phyloP scores from a whole-genome alignment of 345 rosid genomes.

The Arabidopsis arenosa region DNA sequence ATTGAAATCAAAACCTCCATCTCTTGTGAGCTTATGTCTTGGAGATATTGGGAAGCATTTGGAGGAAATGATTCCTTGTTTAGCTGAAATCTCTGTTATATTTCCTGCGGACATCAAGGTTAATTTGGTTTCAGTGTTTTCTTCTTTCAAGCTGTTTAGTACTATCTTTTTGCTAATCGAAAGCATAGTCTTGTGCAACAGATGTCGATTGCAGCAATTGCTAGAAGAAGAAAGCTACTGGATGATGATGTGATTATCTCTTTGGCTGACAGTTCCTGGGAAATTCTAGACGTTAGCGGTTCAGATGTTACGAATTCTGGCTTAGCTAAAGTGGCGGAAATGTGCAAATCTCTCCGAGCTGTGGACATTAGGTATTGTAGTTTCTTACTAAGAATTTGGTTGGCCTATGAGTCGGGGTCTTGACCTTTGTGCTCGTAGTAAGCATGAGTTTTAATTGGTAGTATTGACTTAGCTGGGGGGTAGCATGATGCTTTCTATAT shows the following conservation, averaged over 20 bases:
- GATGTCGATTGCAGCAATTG: conserved; percentile 77
- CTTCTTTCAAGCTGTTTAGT: neutral
- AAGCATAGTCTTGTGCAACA: conserved; percentile 36
- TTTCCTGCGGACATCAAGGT: conserved; percentile 85
- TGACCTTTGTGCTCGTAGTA: neutral
- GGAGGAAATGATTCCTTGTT: conserved; percentile 70
- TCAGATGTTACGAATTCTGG: conserved; percentile 78
- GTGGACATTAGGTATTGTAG: conserved; percentile 76
- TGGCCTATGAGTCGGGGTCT: neutral
- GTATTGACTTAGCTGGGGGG: conserved; percentile 5
- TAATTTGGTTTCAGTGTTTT: neutral
- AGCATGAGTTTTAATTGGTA: conserved; percentile 11
- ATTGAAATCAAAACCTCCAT: conserved; percentile 58
- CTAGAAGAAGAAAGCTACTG: conserved; percentile 77
- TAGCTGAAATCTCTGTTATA: conserved; percentile 61
- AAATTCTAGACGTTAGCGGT: conserved; percentile 78
- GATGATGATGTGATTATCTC: conserved; percentile 62
- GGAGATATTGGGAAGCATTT: conserved; percentile 82
- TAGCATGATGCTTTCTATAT: conserved; percentile 10
- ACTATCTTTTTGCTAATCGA: conserved; percentile 4
- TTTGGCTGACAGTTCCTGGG: conserved; percentile 85
- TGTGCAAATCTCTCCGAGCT: conserved; percentile 73
- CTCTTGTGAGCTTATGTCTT: conserved; percentile 74
- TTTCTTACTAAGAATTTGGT: neutral
- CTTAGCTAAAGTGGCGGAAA: conserved; percentile 58